Base-by-base conservation (phyloP, 2,329 filamentous ascomycete species). In the Talaromyces sp. region DNA sequence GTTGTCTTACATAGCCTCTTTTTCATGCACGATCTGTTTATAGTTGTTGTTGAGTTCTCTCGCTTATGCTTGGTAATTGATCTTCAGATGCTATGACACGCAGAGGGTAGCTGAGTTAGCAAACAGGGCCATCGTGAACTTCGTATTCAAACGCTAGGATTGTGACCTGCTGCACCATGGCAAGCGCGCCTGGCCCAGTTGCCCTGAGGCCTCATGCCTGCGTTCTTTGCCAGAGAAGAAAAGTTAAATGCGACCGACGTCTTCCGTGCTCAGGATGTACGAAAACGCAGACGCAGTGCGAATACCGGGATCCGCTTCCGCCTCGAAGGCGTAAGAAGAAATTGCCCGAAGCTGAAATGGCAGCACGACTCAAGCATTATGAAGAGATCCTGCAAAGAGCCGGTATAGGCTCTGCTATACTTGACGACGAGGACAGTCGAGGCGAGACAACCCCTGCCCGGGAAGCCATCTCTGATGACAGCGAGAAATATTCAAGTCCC, bases 211-310 rank as follows among this genome's bases (percentile, higher is more conserved):
- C 55, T 56, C 62, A 62, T 58, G 56, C 62, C 24, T 62, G 62
- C 31, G 53, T 59, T 27, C 56, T 63, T 46, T 63, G 59, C 55
- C 59, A 62, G 54, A 55, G 50, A 26, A 56, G 62, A 62, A 62
- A 63, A 19, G 62, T 59, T 13, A 63, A 62, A 59, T 63, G 62
- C 49, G 59, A 62, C 57, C 56, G 59, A 27, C 46, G 13, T 55
- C 53, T 49, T 21, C 59, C 59, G 49, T 62, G 62, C 27, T 38
- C 59, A 14, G 51, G 49, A 35, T 63, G 62, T 59, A 43, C 50
- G 8, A 63, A 63, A 54, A 59, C 58, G 19, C 51, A 38, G 13
- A 56, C 59, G 31, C 54, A 55, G n/a, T 63, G 62, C 41, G 59
- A 62, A 43, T 62, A 62, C 41, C 59, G 59, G 13, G 59, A 57